Evolutionary conservation across 2,329 filamentous ascomycete species (phyloP), one percentile per base, ranked within the genome.

Genomic region (Pyrenochaeta sp.): DNA sequence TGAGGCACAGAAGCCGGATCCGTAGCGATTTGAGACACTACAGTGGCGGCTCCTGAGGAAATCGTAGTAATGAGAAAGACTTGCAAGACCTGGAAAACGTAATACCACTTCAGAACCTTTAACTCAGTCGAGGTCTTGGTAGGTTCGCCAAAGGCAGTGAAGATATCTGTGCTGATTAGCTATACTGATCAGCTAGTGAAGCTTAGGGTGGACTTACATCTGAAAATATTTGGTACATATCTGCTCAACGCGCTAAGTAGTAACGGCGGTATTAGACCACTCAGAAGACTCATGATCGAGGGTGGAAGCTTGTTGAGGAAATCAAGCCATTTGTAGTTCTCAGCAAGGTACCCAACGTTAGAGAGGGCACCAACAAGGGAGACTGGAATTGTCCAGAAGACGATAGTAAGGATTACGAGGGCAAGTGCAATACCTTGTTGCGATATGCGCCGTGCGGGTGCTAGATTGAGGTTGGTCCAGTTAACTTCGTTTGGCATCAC

Each of bases 31-130:
- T 87, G 68, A 25, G 84, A 79, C 1, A 88, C 83, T 0, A 91
- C 87, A 6, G 89, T 85, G 2, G 92, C 87, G 9, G 93, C 93
- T 1, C 92, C 89, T 15, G 92, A 94, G 1, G 91, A 86, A 30
- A 98, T 66, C 0, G 94, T 97, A 0, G 91, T 89, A 48, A 98
- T 87, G 56, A 98, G 80, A 80, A 98, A 98, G 44, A 97, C 91
- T 74, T 98, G 93, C 22, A 97, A 84, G 43, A 98, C 88, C 76
- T 95, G 92, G 80, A 96, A 96, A 45, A 86, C 87, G 72, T 97
- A 99, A 82, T 96, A 98, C 67, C 88, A 91, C 71, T 93, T 95
- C 74, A 98, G 92, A 0, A 92, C 93, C 57, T 92, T 93, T 8
- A 98, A 82, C 77, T 99, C 95, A 15, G 96, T 88, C 10, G 90